Evolutionary conservation across 192 early-diverging fungal species (phyloP).

Genomic region (Entomortierella chlamydospora): DNA sequence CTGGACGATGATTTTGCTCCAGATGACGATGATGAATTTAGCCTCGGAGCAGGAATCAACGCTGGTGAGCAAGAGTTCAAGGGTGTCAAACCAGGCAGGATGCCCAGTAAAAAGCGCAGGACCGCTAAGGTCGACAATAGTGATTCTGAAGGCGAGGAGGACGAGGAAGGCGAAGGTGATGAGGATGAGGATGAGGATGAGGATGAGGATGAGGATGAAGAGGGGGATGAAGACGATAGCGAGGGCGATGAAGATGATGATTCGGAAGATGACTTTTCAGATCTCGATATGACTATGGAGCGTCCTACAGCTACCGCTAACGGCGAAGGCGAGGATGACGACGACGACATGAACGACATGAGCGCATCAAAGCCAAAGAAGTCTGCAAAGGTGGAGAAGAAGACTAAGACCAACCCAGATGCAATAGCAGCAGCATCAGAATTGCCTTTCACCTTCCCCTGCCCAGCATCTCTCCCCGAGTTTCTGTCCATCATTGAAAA

Average conservation of each 20-base stretch:
- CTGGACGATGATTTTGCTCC: constrained; percentile 75
- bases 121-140: constrained; percentile 38
- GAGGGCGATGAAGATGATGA: constrained; percentile 56
- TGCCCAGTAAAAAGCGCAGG: constrained; percentile 51
- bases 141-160: constrained; percentile 47
- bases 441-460: constrained; percentile 87
- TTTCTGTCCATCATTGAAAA: constrained; percentile 75
- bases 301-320: constrained; percentile 25
- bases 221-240: constrained; percentile 29
- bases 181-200: constrained; percentile 58
- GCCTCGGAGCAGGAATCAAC: constrained; percentile 57
- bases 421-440: constrained; percentile 56
- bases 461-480: constrained; percentile 78
- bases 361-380: constrained; percentile 37
- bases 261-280: constrained; percentile 60
- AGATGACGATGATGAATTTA: constrained; percentile 56
- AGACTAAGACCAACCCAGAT: constrained; percentile 39
- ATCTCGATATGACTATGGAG: constrained; percentile 59
- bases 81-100: constrained; percentile 43
- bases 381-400: constrained; percentile 26
- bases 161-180: no score
- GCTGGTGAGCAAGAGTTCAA: constrained; percentile 53
- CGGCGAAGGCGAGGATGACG: constrained; percentile 51
- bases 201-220: constrained; percentile 21
- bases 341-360: constrained; percentile 64